These are phyloP conservation scores for Cylindrotheca fusiformis DNA, from an alignment of 108 stramenopile species.

Conservation along the genomic window DNA sequence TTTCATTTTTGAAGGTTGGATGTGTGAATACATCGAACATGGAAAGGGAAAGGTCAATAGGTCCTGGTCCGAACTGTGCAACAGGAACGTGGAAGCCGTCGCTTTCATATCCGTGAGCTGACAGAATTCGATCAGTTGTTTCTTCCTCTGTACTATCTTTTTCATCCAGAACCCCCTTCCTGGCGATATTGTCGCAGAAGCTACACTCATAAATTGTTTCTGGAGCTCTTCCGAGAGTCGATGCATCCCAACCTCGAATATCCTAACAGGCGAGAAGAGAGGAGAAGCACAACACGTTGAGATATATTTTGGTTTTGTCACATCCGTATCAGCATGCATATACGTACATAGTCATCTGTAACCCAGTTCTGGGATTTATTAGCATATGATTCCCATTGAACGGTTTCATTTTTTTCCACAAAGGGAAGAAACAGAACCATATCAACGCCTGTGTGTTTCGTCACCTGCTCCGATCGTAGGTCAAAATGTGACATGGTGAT, in stretches of 20 bases:
- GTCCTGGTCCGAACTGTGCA: constrained; percentile 15
- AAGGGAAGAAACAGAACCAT: constrained; percentile 24
- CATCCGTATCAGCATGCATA: too few relatives aligned
- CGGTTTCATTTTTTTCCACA: neutral
- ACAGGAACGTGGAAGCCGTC: constrained; percentile 11
- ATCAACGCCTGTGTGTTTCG: constrained; percentile 5
- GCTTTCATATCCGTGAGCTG: neutral
- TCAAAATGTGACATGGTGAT: constrained; percentile 27
- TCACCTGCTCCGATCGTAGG: neutral
- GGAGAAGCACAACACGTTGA: too few relatives aligned
- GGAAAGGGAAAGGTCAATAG: neutral
- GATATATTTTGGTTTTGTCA: too few relatives aligned
- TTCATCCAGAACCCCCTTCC: too few relatives aligned
- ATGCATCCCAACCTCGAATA: constrained; percentile 5
- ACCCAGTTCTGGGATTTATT: constrained; percentile 8
- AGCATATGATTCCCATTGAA: constrained; percentile 6
- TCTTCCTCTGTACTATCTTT: too few relatives aligned
- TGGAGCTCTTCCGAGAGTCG: neutral
- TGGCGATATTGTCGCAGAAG: too few relatives aligned
- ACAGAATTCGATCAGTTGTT: constrained; percentile 13
- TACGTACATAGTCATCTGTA: constrained; percentile 10
- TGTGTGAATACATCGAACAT: constrained; percentile 18
- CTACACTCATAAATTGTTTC: constrained; percentile 1
- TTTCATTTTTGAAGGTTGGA: constrained; percentile 26
- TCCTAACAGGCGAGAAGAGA: too few relatives aligned